Base-by-base conservation (phyloP, 2,329 filamentous ascomycete species). In the Ophiostoma angusticollis region DNA sequence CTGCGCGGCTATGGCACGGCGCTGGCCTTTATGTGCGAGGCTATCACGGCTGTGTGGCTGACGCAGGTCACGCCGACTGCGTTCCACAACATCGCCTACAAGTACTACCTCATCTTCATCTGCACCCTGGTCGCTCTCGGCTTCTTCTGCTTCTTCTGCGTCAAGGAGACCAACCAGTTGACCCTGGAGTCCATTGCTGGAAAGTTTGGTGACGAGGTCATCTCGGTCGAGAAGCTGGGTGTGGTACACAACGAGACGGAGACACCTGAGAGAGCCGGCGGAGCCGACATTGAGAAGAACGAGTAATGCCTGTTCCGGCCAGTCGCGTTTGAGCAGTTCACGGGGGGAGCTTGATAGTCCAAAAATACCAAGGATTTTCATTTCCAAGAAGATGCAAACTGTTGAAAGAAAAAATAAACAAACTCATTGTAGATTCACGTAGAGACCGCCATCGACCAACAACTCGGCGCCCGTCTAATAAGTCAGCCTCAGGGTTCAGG, bases 391-490 rank as follows among this genome's bases (percentile, higher is more conserved):
- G n/a, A n/a, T n/a, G n/a, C n/a, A n/a, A n/a, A n/a, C n/a, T n/a
- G n/a, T n/a, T n/a, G n/a, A n/a, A n/a, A n/a, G n/a, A n/a, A n/a
- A n/a, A n/a, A n/a, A n/a, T n/a, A n/a, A n/a, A n/a, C n/a, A n/a
- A n/a, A n/a, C n/a, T n/a, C n/a, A 51, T 51, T 82, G 78, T 46
- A 84, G 58, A 56, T 84, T 82, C 5, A 84, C 79, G 61, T 79
- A 85, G 41, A 81, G 56, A 0, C 80, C 80, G 9, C 80, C 81
- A 58, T 85, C 81, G 9, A 84, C 80, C 29, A 85, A 56, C 39
- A 85, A 49, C 54, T 83, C 77, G 9, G 78, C 72, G 0, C 79
- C 80, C 43, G 71, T 82, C 42, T 44, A 14, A 13, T 24, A 16
- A 19, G 36, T 39, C 25, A 39, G 37, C 28, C 30, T 9, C 3